Evolutionary conservation across 768 basidiomycete species (phyloP), one percentile per base, ranked within the genome.

Genomic region (Cystofilobasidium ferigula): DNA sequence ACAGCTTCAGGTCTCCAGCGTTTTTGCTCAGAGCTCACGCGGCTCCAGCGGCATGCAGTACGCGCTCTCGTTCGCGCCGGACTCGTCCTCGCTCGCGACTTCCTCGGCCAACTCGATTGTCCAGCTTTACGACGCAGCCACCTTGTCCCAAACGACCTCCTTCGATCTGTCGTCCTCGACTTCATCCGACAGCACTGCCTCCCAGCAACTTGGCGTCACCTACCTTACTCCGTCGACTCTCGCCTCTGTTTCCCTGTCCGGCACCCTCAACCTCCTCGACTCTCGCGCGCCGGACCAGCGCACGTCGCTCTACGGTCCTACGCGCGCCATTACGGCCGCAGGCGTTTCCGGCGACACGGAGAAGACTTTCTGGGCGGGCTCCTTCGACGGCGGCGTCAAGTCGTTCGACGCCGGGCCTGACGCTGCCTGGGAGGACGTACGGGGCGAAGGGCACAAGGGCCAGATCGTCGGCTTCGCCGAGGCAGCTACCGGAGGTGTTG

Each of bases 251-350:
- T 91, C 90, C 0, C 77, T 94, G 70, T 84, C 83, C 0, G 91
- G 93, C 18, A 82, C 84, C 63, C 79, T 98, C 62, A 89, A 86
- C 71, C 73, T 94, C 20, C 84, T 94, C 73, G 93, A 97, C 74
- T 81, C 82, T 30, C 81, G 91, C 51, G 78, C 78, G 12, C 82
- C 81, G 1, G 80, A 81, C 64, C 84, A 83, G 71, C 83, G 84
- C 12, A 36, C 42, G 57, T 56, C 64, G 2, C 57, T 72, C 42
- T 70, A 92, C 85, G 90, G 85, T 7, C 85, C 90, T 20, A 87
- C 90, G 74, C 89, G 85, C 73, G 77, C 87, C 2, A 81, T 97
- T 69, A 94, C 86, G 0, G 80, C 87, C 0, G 79, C 82, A 22
- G 69, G 69, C 2, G 47, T 54, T 28, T 57, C 51, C 14, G 58